A percentile compares a stretch with the other conserved stretches of the same genome.
Evolutionary conservation across 2,329 filamentous ascomycete genomes (phyloP).

Genomic region (Curvularia sp.): DNA sequence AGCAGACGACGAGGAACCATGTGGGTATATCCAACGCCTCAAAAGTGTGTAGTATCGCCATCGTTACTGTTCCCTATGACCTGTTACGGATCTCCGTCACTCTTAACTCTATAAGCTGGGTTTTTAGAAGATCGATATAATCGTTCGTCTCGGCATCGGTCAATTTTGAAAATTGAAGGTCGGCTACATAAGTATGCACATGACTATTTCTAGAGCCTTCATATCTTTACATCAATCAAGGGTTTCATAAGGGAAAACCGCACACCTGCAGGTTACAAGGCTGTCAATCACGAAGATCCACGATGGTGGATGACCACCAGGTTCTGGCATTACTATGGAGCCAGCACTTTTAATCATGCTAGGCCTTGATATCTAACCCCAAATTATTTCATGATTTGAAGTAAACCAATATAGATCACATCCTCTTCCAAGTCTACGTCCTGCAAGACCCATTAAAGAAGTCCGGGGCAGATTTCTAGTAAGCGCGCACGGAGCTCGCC

Average conservation of each 20-base stretch:
- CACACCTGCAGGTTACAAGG: neutral
- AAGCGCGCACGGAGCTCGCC: neutral
- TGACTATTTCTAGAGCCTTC: neutral
- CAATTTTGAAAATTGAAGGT: neutral
- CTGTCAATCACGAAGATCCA: neutral
- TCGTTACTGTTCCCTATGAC: neutral
- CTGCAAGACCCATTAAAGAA: neutral
- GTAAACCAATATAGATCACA: no score
- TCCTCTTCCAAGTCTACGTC: no score
- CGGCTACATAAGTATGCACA: constrained; percentile 4
- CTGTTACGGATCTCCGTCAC: neutral
- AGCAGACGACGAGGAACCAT: neutral
- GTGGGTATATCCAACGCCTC: neutral
- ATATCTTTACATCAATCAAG: neutral
- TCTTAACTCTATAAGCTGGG: neutral
- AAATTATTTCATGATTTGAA: neutral
- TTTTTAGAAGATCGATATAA: neutral
- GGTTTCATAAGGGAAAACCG: no score
- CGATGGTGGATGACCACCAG: neutral
- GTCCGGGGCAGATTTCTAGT: neutral
- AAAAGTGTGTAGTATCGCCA: neutral
- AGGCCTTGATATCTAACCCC: neutral
- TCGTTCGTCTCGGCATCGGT: neutral
- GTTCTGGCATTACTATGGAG: neutral
- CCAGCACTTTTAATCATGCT: neutral